Conservation (phyloP, 805 yeast genomes). For the Spencermartinsiella europaea region DNA sequence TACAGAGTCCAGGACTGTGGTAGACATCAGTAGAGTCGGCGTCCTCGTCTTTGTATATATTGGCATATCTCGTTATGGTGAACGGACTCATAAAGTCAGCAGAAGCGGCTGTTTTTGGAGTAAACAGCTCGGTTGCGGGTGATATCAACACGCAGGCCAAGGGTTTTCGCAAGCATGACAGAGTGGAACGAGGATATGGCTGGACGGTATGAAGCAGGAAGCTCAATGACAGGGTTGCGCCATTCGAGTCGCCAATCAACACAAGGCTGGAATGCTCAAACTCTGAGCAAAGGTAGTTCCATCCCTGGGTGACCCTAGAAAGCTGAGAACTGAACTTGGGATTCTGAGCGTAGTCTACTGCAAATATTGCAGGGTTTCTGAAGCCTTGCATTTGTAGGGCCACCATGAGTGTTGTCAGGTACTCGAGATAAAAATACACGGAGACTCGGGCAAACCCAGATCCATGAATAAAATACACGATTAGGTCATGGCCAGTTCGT, state of each 20-base stretch:
- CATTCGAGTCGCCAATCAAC: constrained; percentile 45
- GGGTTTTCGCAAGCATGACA: constrained; percentile 23
- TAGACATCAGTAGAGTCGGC: constrained; percentile 23
- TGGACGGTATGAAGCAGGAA: constrained; percentile 35
- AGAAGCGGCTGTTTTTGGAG: constrained; percentile 9
- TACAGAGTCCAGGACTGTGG: constrained; percentile 32
- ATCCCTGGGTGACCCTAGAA: constrained; percentile 27
- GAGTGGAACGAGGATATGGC: constrained; percentile 26
- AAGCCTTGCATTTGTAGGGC: constrained; percentile 46
- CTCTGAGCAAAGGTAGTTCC: constrained; percentile 28
- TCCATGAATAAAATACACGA: constrained; percentile 44
- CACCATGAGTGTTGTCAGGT: constrained; percentile 37
- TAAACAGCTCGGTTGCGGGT: constrained; percentile 27
- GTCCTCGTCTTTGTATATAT: constrained; percentile 10
- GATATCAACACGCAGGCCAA: constrained; percentile 32
- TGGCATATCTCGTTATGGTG: constrained; percentile 13
- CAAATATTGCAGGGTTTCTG: constrained; percentile 41
- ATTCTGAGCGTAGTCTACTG: constrained; percentile 30
- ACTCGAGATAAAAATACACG: constrained; percentile 43
- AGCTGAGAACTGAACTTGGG: constrained; percentile 29
- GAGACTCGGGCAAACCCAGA: constrained; percentile 30
- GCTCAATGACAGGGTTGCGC: constrained; percentile 41
- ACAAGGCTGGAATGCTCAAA: constrained; percentile 31
- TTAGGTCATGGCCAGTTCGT: constrained; percentile 34
- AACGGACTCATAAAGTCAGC: constrained; percentile 20